Conservation (phyloP, 2,329 filamentous ascomycete species). For the Pestalotiopsis sp. region DNA sequence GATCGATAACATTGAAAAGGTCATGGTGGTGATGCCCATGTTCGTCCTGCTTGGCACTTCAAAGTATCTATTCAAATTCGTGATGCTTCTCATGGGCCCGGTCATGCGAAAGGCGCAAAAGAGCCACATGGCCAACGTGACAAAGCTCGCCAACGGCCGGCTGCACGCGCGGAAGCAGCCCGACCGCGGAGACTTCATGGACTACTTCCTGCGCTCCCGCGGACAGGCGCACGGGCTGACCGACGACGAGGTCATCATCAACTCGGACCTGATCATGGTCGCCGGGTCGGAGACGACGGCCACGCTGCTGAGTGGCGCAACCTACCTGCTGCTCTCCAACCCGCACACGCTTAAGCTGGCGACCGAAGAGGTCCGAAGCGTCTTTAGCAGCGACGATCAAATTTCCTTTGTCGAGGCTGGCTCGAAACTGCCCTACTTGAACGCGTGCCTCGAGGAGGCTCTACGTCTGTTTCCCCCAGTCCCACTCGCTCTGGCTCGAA, state of each 20-base stretch:
- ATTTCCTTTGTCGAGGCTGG: conserved; percentile 16
- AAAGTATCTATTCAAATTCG: conserved; percentile 17
- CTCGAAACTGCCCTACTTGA: conserved; percentile 19
- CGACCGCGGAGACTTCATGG: conserved; percentile 20
- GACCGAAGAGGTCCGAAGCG: conserved; percentile 23
- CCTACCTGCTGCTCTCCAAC: conserved; percentile 30
- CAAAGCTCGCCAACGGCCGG: conserved; percentile 24
- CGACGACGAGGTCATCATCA: conserved; percentile 32
- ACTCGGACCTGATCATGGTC: conserved; percentile 28
- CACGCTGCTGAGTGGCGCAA: conserved; percentile 17
- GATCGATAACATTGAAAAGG: conserved; percentile 27
- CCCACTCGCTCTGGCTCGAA: conserved; percentile 20
- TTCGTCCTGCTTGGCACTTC: conserved; percentile 22
- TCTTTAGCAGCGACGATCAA: conserved; percentile 23
- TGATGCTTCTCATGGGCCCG: conserved; percentile 24
- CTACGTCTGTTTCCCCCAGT: conserved; percentile 18
- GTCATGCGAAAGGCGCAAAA: conserved; percentile 29
- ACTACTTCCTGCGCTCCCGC: conserved; percentile 28
- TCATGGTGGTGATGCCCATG: conserved; percentile 25
- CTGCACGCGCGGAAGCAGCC: conserved; percentile 27
- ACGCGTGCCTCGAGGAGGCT: conserved; percentile 16
- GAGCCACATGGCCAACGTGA: conserved; percentile 26
- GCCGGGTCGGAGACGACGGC: conserved; percentile 11
- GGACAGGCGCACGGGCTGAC: conserved; percentile 30
- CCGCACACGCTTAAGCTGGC: conserved; percentile 22